Evolutionary conservation across 164 flowering plant genomes (phyloP), one percentile per base, ranked within the genome.

Genomic region (Vitis labrusca): DNA sequence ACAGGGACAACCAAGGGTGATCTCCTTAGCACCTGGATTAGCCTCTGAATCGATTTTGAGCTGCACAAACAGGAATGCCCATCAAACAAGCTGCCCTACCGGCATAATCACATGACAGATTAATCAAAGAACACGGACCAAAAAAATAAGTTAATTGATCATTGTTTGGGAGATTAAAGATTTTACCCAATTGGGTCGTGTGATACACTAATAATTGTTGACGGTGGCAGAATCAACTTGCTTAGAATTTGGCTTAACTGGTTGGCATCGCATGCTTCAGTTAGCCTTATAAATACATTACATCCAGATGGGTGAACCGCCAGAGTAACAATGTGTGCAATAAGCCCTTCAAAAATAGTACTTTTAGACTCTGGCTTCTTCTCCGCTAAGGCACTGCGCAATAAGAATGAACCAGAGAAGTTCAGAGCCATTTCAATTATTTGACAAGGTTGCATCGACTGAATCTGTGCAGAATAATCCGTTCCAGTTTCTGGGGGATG

Each of bases 21-120:
- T 9, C n/a, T 48, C 27, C 9, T 23, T 10, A 71, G 49, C 1
- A 58, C n/a, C 49, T 17, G 50, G 59, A 71, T 65, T 13, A 71
- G 64, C 52, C 13, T 59, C 59, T 30, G 29, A 23, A 65, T 50
- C 11, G 52, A 59, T 1, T 37, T 32, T 2, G 64, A 49, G 2
- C 74, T 67, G 19, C 47, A 9, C 1, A 13, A 44, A 54, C 14
- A 37, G 44, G 10, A 54, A 1, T 13, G 61, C 10, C 9, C 55
- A 50, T 5, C 47, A 0, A n/a, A 37, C 1, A 23, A 70, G 29
- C 29, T 10, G 0, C 1, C 3, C 12, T 1, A 13, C 16, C 13
- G 51, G n/a, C 17, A 3, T 7, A 9, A 53, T 57, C 2, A 61
- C 30, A 37, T 37, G 0, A 37, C 44, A 37, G 44, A 37, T 37